These are phyloP conservation scores for Dactylorhiza incarnata DNA, from an alignment of 106 monocot genomes.

Conservation along the genomic window DNA sequence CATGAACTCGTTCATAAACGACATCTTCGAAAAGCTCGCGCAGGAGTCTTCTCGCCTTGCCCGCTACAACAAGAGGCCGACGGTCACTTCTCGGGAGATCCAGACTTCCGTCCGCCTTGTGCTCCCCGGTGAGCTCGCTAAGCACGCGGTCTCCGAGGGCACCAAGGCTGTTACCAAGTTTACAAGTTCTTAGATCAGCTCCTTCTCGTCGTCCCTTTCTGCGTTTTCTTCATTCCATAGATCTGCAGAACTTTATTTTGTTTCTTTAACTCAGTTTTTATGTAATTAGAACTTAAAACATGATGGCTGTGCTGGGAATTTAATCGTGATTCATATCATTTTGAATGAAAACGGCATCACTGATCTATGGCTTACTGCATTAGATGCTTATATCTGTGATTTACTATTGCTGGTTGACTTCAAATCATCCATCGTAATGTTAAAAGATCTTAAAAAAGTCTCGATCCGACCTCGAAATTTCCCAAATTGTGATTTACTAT, in stretches of 20 bases:
- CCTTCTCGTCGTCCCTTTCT: background rate
- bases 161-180: slow-evolving; percentile 51
- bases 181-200: slow-evolving; percentile 23
- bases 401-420: too few relatives aligned
- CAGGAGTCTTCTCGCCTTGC: slow-evolving; percentile 56
- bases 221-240: background rate
- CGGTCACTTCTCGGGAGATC: slow-evolving; percentile 72
- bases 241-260: background rate
- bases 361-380: too few relatives aligned
- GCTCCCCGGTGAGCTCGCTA: slow-evolving; percentile 73
- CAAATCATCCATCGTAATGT: too few relatives aligned
- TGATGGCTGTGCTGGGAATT: background rate
- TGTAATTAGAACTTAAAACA: background rate
- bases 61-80: slow-evolving; percentile 81
- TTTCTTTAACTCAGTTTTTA: background rate
- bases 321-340: background rate
- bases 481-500: too few relatives aligned
- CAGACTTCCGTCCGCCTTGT: slow-evolving; percentile 74
- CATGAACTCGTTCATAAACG: slow-evolving; percentile 98
- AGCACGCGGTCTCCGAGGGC: slow-evolving; percentile 59
- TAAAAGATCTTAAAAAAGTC: too few relatives aligned
- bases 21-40: slow-evolving; percentile 98
- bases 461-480: too few relatives aligned
- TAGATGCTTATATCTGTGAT: too few relatives aligned
- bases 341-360: background rate